Evolutionary conservation across 2,329 filamentous ascomycete genomes (phyloP).

Genomic region (Metarhizium humberi): DNA sequence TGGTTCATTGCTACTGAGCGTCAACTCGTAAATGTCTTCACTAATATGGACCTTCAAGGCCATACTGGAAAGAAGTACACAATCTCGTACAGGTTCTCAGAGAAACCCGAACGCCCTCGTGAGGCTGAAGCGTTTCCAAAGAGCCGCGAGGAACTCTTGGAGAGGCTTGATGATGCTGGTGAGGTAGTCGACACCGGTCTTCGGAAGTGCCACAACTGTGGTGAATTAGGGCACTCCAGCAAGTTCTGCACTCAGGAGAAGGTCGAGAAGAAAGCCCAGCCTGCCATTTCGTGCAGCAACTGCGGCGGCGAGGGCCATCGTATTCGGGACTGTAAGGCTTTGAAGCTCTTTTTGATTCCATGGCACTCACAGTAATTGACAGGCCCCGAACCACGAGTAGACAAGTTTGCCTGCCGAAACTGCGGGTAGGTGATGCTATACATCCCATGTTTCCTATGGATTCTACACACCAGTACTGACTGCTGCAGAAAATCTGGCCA

Average conservation of each 20-base stretch:
- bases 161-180: slow-evolving; percentile 57
- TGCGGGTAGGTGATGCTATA: slow-evolving; percentile 39
- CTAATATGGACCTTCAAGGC: slow-evolving; percentile 65
- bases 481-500: slow-evolving; percentile 37
- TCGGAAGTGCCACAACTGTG: slow-evolving; percentile 54
- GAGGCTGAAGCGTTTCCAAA: slow-evolving; percentile 53
- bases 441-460: background rate
- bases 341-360: background rate
- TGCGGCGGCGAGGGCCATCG: slow-evolving; percentile 57
- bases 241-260: slow-evolving; percentile 53
- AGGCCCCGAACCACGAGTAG: slow-evolving; percentile 51
- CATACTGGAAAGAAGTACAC: slow-evolving; percentile 56
- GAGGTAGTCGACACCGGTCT: slow-evolving; percentile 51
- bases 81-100: slow-evolving; percentile 51
- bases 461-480: slow-evolving; percentile 8
- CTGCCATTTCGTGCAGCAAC: slow-evolving; percentile 53
- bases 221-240: slow-evolving; percentile 52
- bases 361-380: slow-evolving; percentile 4
- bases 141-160: slow-evolving; percentile 47
- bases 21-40: slow-evolving; percentile 45
- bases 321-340: slow-evolving; percentile 54
- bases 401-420: slow-evolving; percentile 60
- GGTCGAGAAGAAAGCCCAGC: slow-evolving; percentile 32
- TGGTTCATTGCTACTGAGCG: slow-evolving; percentile 57
- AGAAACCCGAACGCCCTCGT: slow-evolving; percentile 47